Conservation (phyloP, 1,139 yeast genomes). For the Magnusiomyces clavatus region DNA sequence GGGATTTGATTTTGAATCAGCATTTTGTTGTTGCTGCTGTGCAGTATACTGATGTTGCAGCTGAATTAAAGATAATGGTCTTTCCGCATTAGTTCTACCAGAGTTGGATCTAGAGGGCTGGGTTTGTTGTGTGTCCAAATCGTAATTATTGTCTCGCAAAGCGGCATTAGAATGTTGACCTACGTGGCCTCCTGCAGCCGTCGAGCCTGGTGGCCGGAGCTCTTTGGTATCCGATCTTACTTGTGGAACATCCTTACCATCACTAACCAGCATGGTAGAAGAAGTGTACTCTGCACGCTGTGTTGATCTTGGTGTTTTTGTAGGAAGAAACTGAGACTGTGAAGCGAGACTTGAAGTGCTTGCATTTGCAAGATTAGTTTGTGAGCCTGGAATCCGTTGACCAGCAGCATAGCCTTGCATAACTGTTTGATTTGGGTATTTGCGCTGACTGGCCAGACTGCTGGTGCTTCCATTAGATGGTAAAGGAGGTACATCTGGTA, state of each 20-base stretch:
- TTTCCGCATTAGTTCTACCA: not conserved
- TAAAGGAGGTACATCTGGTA: conserved; percentile 14
- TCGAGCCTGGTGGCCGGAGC: conserved; percentile 3
- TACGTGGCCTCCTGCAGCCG: not conserved
- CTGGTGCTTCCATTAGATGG: conserved; percentile 7
- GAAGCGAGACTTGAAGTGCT: too few species aligned
- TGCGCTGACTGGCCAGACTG: not conserved
- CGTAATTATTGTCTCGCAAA: too few species aligned
- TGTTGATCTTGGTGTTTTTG: conserved; percentile 23
- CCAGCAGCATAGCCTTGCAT: not conserved
- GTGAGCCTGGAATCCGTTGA: too few species aligned
- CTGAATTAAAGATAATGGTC: conserved; percentile 1
- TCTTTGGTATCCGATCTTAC: not conserved
- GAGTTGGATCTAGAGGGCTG: not conserved
- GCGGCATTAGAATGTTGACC: not conserved
- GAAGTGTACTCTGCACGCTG: conserved; percentile 24
- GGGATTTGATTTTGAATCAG: conserved; percentile 4
- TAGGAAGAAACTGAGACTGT: conserved; percentile 17
- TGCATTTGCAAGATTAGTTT: too few species aligned
- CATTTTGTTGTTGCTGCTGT: not conserved
- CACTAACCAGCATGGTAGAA: conserved; percentile 17
- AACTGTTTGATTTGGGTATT: not conserved
- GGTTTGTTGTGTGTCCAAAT: not conserved
- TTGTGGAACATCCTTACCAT: conserved; percentile 8
- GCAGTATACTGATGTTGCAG: not conserved